These are phyloP conservation scores for Gremmenia infestans DNA, from an alignment of 2,329 filamentous ascomycete genomes.

Conservation along the genomic window DNA sequence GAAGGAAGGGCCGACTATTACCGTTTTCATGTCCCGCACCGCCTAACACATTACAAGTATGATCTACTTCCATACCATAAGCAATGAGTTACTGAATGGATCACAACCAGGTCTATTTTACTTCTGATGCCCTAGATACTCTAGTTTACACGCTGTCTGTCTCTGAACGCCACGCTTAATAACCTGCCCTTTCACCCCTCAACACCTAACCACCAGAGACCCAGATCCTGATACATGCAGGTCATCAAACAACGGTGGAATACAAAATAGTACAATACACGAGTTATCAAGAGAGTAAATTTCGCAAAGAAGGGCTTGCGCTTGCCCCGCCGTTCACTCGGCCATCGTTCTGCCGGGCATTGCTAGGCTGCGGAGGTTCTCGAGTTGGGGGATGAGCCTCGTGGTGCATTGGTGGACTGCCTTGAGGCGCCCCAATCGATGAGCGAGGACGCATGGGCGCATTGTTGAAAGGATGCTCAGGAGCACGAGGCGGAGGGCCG, in stretches of 20 bases:
- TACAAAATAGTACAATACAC: neutral
- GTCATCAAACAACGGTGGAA: neutral
- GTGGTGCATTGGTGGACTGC: conserved; percentile 27
- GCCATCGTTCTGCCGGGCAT: conserved; percentile 33
- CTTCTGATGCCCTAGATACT: neutral
- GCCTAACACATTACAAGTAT: too few species aligned
- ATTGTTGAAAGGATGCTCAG: conserved; percentile 43
- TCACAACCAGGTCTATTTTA: neutral
- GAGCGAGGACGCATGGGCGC: conserved; percentile 41
- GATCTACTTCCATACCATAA: too few species aligned
- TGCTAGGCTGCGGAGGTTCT: conserved; percentile 22
- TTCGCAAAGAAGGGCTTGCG: conserved; percentile 70
- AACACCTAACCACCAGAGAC: neutral
- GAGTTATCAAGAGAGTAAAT: conserved; percentile 58
- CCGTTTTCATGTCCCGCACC: too few species aligned
- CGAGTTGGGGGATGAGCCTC: conserved; percentile 28
- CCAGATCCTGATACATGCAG: conserved; percentile 4
- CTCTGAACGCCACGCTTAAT: conserved; percentile 19
- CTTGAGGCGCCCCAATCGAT: conserved; percentile 28
- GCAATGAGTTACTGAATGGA: too few species aligned
- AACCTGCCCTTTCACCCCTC: neutral
- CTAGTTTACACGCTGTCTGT: conserved; percentile 5
- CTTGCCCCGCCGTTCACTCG: conserved; percentile 39
- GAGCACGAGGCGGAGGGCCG: conserved; percentile 36
- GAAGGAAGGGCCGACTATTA: too few species aligned